Evolutionary conservation across 2,329 filamentous ascomycete genomes (phyloP).

Genomic region (Dactylellina haptotyla): DNA sequence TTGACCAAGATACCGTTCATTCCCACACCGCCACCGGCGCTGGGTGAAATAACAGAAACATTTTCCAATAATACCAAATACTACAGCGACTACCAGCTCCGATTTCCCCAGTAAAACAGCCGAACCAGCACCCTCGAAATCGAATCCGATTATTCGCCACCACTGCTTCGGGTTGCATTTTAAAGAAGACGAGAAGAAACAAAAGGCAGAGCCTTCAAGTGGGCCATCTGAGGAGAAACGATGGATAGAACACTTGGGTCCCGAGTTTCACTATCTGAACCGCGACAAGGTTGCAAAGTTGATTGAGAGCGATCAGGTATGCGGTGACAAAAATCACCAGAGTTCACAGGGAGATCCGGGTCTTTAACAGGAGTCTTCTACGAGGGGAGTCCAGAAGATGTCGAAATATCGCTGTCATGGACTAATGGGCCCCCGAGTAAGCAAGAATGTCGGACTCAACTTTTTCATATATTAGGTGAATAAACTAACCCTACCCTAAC

Average conservation of each 20-base stretch:
- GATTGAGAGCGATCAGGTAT: constrained; percentile 4
- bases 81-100: not conserved
- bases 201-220: not conserved
- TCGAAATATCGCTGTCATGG: not conserved
- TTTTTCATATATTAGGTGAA: constrained; percentile 14
- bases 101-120: too few relatives aligned
- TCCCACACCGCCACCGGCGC: not conserved
- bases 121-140: too few relatives aligned
- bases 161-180: not conserved
- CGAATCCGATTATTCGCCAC: not conserved
- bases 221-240: not conserved
- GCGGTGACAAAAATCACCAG: not conserved
- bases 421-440: not conserved
- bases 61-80: not conserved
- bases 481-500: not conserved
- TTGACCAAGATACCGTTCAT: not conserved
- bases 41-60: not conserved
- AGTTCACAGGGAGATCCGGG: not conserved
- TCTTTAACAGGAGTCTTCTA: not conserved
- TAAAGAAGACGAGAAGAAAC: not conserved
- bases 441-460: constrained; percentile 2
- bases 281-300: not conserved
- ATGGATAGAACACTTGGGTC: not conserved
- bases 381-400: constrained; percentile 11
- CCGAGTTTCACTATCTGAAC: not conserved